Evolutionary conservation across 164 flowering plant genomes (phyloP).

Genomic region (Stephania yunnanensis): DNA sequence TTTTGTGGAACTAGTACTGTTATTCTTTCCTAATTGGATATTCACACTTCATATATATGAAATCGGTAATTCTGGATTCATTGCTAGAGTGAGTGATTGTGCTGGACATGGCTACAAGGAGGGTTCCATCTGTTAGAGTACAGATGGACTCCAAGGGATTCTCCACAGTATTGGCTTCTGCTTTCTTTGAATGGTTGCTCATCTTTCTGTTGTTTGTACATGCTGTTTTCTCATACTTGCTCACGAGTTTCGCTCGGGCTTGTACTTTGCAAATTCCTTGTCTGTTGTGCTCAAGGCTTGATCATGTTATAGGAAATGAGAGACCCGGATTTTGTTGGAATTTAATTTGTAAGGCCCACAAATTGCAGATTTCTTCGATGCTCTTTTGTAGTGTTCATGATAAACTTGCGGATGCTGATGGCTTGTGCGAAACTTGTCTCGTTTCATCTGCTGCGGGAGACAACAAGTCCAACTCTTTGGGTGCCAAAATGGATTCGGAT

Average conservation of each 20-base stretch:
- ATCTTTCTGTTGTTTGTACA: conserved; percentile 40
- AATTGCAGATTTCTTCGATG: conserved; percentile 48
- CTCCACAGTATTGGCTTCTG: conserved; percentile 40
- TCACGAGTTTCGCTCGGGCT: conserved; percentile 40
- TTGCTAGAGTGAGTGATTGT: conserved; percentile 12
- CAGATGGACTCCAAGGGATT: conserved; percentile 25
- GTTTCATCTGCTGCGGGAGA: conserved; percentile 32
- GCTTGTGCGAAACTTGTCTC: conserved; percentile 57
- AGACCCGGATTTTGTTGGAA: conserved; percentile 41
- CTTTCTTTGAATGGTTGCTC: conserved; percentile 65
- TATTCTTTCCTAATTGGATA: not conserved
- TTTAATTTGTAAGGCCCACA: conserved; percentile 46
- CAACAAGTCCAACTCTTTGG: conserved; percentile 39
- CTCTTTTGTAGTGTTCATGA: conserved; percentile 44
- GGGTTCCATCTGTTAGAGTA: conserved; percentile 19
- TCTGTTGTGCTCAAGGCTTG: conserved; percentile 63
- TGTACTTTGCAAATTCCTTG: conserved; percentile 49
- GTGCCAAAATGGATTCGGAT: conserved; percentile 48
- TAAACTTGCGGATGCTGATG: conserved; percentile 44
- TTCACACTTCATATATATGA: not conserved
- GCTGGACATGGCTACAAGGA: conserved; percentile 30
- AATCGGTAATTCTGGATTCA: not conserved
- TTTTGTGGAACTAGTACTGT: not conserved
- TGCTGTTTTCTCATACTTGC: conserved; percentile 38
- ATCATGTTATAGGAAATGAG: conserved; percentile 35